Evolutionary conservation across 1,284 basidiomycete genomes (phyloP).

Genomic region (Cryptococcus amylolentus): DNA sequence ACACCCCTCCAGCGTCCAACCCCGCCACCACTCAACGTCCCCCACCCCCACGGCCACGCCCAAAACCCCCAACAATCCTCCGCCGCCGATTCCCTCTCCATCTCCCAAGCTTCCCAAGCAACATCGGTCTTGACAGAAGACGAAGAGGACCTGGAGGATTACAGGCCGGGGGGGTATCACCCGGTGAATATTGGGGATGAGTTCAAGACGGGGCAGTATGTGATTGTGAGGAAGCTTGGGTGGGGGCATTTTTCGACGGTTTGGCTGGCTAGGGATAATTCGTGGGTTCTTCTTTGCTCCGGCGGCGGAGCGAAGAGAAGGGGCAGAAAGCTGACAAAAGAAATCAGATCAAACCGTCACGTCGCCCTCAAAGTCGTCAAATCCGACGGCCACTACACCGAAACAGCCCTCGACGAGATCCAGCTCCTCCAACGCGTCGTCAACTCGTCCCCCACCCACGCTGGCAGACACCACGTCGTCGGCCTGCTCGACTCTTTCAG

Average conservation of each 20-base stretch:
- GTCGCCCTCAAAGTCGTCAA: constrained; percentile 99
- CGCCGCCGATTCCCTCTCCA: constrained; percentile 29
- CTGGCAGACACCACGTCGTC: constrained; percentile 66
- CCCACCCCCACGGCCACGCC: constrained; percentile 7
- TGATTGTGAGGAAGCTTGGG: constrained; percentile 91
- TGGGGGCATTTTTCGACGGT: constrained; percentile 98
- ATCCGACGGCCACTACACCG: constrained; percentile 93
- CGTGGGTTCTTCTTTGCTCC: constrained; percentile 55
- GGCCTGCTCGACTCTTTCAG: constrained; percentile 95
- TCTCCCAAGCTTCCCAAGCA: constrained; percentile 16
- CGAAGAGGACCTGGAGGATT: constrained; percentile 58
- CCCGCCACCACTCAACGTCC: constrained; percentile 20
- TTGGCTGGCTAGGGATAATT: constrained; percentile 82
- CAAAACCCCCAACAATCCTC: constrained; percentile 23
- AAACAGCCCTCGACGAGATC: constrained; percentile 97
- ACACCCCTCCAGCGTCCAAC: constrained; percentile 6
- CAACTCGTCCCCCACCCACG: constrained; percentile 66
- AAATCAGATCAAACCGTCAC: constrained; percentile 77
- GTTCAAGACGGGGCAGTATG: constrained; percentile 83
- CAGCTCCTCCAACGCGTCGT: constrained; percentile 94
- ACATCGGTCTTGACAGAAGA: constrained; percentile 50
- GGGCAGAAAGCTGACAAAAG: neutral
- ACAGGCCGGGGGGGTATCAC: constrained; percentile 89
- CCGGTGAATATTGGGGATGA: constrained; percentile 92
- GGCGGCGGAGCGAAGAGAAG: neutral